Evolutionary conservation across 306 rosid genomes (phyloP).

Genomic region (Vigna radiata): DNA sequence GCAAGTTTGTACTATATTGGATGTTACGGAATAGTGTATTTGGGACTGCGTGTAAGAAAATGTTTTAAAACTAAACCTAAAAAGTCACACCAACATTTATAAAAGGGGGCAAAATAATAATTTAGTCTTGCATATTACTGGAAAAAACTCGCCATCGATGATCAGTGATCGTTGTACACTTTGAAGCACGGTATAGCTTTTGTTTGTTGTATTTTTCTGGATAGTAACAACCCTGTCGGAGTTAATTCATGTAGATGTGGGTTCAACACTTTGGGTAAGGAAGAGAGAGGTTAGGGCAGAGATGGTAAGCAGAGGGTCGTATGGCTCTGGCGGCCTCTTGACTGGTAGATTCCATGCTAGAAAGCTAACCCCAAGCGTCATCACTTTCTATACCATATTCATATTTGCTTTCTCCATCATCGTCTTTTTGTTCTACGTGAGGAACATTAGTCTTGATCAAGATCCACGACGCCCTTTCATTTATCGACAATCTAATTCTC

Average conservation of each 20-base stretch:
- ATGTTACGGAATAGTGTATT: too few relatives aligned
- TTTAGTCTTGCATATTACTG: neutral
- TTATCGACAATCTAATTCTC: conserved; percentile 46
- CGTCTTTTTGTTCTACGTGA: conserved; percentile 60
- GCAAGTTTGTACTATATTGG: too few relatives aligned
- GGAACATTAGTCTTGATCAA: conserved; percentile 55
- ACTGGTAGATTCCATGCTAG: conserved; percentile 51
- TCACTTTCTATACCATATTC: conserved; percentile 57
- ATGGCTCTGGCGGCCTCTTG: conserved; percentile 38
- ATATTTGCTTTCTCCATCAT: conserved; percentile 63
- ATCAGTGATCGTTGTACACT: neutral
- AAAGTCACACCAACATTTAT: neutral
- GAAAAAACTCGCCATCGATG: neutral
- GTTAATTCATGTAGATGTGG: neutral
- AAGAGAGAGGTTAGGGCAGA: conserved; percentile 10
- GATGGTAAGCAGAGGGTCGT: conserved; percentile 66
- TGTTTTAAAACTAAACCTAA: neutral
- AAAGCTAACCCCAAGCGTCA: conserved; percentile 49
- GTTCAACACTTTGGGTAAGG: conserved; percentile 16
- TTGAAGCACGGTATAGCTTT: neutral
- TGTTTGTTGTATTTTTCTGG: too few relatives aligned
- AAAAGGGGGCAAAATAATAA: neutral
- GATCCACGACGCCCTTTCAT: conserved; percentile 42
- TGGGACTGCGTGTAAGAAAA: too few relatives aligned
- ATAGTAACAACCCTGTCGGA: neutral